Evolutionary conservation across 768 basidiomycete species (phyloP).

Genomic region (Baorangia bicolor): DNA sequence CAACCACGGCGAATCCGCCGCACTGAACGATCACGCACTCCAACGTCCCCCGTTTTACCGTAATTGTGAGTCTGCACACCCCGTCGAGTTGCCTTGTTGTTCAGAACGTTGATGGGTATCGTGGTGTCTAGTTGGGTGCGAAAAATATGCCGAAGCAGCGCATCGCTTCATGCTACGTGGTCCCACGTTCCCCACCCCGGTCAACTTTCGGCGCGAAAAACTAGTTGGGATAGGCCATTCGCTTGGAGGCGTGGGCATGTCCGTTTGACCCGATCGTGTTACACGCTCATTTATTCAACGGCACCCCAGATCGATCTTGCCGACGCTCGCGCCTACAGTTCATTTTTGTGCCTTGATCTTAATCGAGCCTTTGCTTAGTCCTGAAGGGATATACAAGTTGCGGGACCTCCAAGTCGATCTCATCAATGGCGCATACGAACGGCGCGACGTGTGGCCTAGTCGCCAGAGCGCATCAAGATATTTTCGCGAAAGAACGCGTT

Average conservation of each 20-base stretch:
- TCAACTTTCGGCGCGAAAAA: slow-evolving; percentile 50
- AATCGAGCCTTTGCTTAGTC: slow-evolving; percentile 64
- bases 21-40: slow-evolving; percentile 50
- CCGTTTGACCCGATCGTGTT: slow-evolving; percentile 15
- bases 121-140: slow-evolving; percentile 53
- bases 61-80: slow-evolving; percentile 39
- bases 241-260: slow-evolving; percentile 66
- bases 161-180: slow-evolving; percentile 54
- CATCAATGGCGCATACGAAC: slow-evolving; percentile 46
- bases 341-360: slow-evolving; percentile 54
- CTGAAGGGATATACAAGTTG: slow-evolving; percentile 45
- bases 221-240: slow-evolving; percentile 70
- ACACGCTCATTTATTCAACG: neutral
- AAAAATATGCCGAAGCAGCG: slow-evolving; percentile 58
- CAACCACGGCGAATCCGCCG: slow-evolving; percentile 65
- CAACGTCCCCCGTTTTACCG: slow-evolving; percentile 43
- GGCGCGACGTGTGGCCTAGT: slow-evolving; percentile 52
- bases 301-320: slow-evolving; percentile 49
- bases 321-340: slow-evolving; percentile 44
- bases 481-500: slow-evolving; percentile 40
- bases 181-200: slow-evolving; percentile 36
- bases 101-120: neutral
- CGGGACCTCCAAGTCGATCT: slow-evolving; percentile 40
- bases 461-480: slow-evolving; percentile 40
- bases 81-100: neutral